Percentiles rank a stretch among this genome's conserved stretches.
These are phyloP conservation scores for Naganishia friedmannii DNA, from an alignment of 768 basidiomycete species.

Conservation along the genomic window DNA sequence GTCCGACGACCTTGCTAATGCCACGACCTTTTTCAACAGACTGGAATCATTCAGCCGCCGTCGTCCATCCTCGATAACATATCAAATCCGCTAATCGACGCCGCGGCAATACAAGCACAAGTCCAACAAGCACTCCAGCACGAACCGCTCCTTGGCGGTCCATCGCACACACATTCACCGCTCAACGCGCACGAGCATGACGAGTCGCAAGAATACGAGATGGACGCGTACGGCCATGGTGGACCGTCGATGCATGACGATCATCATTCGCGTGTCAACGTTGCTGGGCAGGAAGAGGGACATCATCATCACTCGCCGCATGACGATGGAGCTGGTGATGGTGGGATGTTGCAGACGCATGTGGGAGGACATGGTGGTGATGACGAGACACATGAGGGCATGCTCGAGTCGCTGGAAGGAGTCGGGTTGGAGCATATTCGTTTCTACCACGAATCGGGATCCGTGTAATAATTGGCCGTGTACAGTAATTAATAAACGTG, in stretches of 20 bases:
- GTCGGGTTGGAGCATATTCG: slow-evolving; percentile 3
- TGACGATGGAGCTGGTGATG: background rate
- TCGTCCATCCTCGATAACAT: background rate
- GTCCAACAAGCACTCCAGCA: background rate
- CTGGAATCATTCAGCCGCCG: slow-evolving; percentile 7
- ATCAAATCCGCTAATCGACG: background rate
- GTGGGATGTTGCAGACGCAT: background rate
- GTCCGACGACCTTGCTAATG: background rate
- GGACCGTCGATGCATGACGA: slow-evolving; percentile 4
- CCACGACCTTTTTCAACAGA: background rate
- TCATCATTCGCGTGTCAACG: background rate
- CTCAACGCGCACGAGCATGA: slow-evolving; percentile 1
- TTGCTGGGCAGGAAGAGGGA: background rate
- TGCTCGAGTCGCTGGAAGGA: slow-evolving; percentile 7
- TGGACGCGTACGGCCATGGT: slow-evolving; percentile 13
- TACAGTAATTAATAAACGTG: background rate
- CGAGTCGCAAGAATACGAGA: slow-evolving; percentile 9
- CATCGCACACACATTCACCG: background rate
- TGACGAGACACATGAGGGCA: background rate
- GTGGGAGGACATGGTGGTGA: background rate
- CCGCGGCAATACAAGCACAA: background rate
- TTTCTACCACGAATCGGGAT: background rate
- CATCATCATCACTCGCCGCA: slow-evolving; percentile 11
- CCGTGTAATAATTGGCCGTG: background rate
- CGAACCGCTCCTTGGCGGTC: background rate